Base-by-base conservation (phyloP, 73 alveolate species). In the Strombidium stylifer region DNA sequence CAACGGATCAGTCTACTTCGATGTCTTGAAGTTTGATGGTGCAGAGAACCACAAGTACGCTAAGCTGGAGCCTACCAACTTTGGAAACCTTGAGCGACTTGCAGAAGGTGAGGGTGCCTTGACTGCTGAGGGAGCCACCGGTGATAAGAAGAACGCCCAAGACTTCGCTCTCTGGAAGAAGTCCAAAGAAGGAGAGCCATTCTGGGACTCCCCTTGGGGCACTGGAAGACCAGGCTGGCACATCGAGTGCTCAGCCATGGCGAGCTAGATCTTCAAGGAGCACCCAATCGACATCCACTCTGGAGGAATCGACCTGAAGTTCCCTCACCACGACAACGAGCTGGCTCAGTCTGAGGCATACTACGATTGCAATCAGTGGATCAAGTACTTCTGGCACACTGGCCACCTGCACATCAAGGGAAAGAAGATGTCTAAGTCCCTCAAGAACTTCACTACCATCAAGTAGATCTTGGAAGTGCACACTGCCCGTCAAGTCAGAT, bases 111-210 rank as follows among this genome's bases (percentile, higher is more conserved):
- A 66, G 18, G 99, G 99, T 0, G 96, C 77, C 14, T 58, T 84
- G 51, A 85, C 94, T 5, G 90, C 82, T 31, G 87, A 85, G 25
- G 94, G 92, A 60, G 74, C 85, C 16, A 28, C 48, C 0, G 41
- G 30, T 16, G 99, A 97, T 39, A 92, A 89, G 86, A 92, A 71
- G 57, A 78, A 82, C 60, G 67, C 81, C 27, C 68, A 73, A 47
- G 99, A 97, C 81, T 97, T 97, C 71, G 99, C 99, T 19, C 90
- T 97, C 35, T 96, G 99, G 99, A 96, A 97, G 77, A 84, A 83
- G 51, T 84, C 98, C 97, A 32, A 32, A 32, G 42, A 4, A 6
- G 42, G 42, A 4, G 42, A 32, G 10, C 42, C 42, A 6, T 4
- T 4, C 10, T 32, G 42, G 42, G 42, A 32, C 10, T 32, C 42